Evolutionary conservation across 2,329 filamentous ascomycete species (phyloP).

Genomic region (Xylaria arbuscula): DNA sequence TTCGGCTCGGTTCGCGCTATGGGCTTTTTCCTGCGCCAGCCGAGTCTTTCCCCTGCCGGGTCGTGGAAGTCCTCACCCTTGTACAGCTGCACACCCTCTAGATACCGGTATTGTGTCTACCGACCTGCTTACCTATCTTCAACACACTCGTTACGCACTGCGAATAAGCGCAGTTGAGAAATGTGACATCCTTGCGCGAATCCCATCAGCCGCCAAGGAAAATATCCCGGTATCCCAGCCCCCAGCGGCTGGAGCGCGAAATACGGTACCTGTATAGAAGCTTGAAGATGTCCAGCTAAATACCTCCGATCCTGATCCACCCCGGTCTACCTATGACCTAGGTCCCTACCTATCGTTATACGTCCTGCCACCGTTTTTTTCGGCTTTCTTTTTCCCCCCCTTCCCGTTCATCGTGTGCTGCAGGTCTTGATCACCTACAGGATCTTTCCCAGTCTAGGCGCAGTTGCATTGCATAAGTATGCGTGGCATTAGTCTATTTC

Average conservation of each 20-base stretch:
- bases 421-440: conserved; percentile 27
- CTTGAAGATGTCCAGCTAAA: conserved; percentile 31
- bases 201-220: conserved; percentile 19
- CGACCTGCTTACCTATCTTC: too few species aligned
- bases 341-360: background rate
- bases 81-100: background rate
- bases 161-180: conserved; percentile 3
- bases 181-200: conserved; percentile 25
- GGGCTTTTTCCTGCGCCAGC: conserved; percentile 11
- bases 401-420: conserved; percentile 13
- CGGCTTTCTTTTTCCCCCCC: background rate
- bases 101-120: background rate
- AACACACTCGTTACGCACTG: background rate
- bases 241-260: conserved; percentile 9
- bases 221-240: conserved; percentile 13
- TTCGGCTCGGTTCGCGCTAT: conserved; percentile 13
- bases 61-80: background rate
- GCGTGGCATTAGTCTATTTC: conserved; percentile 58
- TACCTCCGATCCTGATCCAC: conserved; percentile 10
- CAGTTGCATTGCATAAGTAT: conserved; percentile 51
- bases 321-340: conserved; percentile 16
- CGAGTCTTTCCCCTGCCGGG: conserved; percentile 16
- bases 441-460: conserved; percentile 22
- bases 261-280: background rate
- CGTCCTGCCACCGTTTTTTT: conserved; percentile 30